A percentile compares a stretch with the other conserved stretches of the same genome.
Conservation (phyloP, 345 rosid species). For the Brassica rapa region DNA sequence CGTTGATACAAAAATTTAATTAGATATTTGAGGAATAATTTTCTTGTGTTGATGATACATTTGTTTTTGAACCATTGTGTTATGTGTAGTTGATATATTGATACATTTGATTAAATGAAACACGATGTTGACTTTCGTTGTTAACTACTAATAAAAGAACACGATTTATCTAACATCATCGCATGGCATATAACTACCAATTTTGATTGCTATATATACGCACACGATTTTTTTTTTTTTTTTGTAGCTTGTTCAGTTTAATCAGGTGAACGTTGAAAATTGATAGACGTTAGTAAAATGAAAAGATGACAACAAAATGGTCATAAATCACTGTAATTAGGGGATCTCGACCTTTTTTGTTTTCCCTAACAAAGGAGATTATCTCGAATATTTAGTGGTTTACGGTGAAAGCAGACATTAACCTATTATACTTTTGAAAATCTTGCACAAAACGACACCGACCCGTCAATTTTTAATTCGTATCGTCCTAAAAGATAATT, state of each 20-base stretch:
- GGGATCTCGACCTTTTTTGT: neutral
- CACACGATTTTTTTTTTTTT: neutral
- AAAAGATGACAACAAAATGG: conserved; percentile 16
- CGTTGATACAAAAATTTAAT: no score
- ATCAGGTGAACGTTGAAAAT: neutral
- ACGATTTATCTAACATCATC: conserved; percentile 3
- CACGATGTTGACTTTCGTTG: neutral
- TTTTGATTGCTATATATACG: neutral
- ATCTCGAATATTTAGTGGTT: conserved; percentile 15
- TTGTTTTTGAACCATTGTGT: neutral
- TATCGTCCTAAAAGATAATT: conserved; percentile 5
- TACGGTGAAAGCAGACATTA: conserved; percentile 34
- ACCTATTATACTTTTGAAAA: conserved; percentile 32
- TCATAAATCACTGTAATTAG: neutral
- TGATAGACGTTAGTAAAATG: neutral
- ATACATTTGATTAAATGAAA: conserved; percentile 7
- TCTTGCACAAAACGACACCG: conserved; percentile 31
- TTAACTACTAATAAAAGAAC: neutral
- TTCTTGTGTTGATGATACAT: neutral
- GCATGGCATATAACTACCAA: neutral
- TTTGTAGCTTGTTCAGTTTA: neutral
- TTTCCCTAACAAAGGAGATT: neutral
- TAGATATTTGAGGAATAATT: no score
- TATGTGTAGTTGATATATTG: neutral
- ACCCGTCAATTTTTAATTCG: conserved; percentile 20